Base-by-base conservation (phyloP, 2,329 filamentous ascomycete species). In the Fusarium phyllophilum region DNA sequence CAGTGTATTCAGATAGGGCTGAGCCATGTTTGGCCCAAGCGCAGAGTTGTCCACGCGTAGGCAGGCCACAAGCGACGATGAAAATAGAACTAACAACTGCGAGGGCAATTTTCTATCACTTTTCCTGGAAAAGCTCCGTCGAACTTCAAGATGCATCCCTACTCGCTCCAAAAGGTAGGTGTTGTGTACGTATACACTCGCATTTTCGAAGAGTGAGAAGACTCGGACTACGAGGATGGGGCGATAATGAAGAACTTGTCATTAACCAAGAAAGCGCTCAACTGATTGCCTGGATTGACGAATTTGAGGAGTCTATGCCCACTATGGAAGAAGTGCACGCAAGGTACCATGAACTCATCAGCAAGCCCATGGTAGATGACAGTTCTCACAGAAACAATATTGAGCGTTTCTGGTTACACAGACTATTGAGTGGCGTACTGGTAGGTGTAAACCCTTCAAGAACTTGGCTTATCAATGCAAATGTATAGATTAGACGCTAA, bases 121-220 rank as follows among this genome's bases (percentile, higher is more conserved):
- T 10, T 2, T 15, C 18, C 9, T 10, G 18, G 11, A 8, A 5
- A 26, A 24, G 2, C 5, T 36, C 3, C 10, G 6, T 3, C 12
- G 15, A 7, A 14, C 6, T 15, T 20, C 6, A 36, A 26, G 12
- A 52, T 36, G 33, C n/a, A 12, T 36, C 33, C 4, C 33, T 52
- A 52, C 17, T 36, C 49, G 1, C 6, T 36, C 26, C n/a, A 52
- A 26, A 26, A 15, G n/a, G 33, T 26, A 17, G 33, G 49, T 3
- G 18, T 26, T 2, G 13, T 26, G 18, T 18, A 29, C 14, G 20
- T 22, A 9, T 31, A 55, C 5, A 36, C 20, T 22, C 51, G 24
- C 20, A 17, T 55, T 22, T 55, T 39, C 24, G 24, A 39, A 29
- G 49, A 36, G 15, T 31, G 24, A 24, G 34, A 55, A 55, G 51